Evolutionary conservation across 352 stramenopile species (phyloP), one percentile per base, ranked within the genome.

Genomic region (Plasmopara viticola): DNA sequence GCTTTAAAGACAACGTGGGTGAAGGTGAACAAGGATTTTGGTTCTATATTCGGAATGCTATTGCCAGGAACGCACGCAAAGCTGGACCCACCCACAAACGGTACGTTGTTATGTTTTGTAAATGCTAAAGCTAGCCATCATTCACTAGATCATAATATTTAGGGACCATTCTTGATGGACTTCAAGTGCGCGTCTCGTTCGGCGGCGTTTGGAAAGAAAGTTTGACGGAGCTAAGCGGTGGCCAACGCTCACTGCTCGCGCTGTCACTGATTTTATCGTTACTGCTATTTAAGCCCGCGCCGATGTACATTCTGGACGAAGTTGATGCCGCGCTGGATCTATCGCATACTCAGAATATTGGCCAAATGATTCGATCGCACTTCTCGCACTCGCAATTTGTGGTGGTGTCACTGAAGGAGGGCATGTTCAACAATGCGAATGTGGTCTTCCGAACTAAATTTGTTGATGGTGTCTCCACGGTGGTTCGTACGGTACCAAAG

Each of bases 341-440:
- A 43, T 98, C 92, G 44, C 97, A 99, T 80, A 99, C 97, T 10
- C 97, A 99, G 62, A 99, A 99, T 68, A 99, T 99, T 64, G 97
- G 97, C 14, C 95, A 98, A 53, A 99, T 99, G 97, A 96, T 99
- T 42, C 92, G 96, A 10, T 97, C 95, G 30, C 97, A 99, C 70
- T 99, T 99, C 68, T 97, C 87, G 30, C 85, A 98, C 62, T 98
- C 94, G 59, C 97, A 99, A 72, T 99, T 99, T 70, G 98, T 99
- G 62, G 96, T 99, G 49, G 97, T 99, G 15, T 98, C 94, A 28
- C 74, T 99, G 15, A 98, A 99, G 72, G 97, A 99, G 78, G 97
- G 97, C 42, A 99, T 99, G 97, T 99, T 99, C 79, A 99, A 99
- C 78, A 99, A 99, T 68, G 97, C 97, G 9, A 99, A 99, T 72